Conservation (phyloP, 805 yeast genomes). For the Cyberlindnera xishuangbannaensis region DNA sequence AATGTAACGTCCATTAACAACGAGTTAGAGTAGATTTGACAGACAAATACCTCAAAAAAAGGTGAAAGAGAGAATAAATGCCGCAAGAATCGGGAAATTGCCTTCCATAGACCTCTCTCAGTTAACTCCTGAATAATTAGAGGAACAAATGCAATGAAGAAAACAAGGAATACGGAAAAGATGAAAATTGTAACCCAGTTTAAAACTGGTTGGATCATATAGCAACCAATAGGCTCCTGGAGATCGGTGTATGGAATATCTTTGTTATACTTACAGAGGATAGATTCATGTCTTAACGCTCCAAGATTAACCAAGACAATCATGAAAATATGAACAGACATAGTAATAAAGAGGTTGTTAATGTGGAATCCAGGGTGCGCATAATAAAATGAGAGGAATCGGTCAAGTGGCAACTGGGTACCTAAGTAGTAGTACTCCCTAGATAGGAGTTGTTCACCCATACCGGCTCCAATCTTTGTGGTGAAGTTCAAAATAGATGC, state of each 20-base stretch:
- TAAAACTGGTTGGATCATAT: constrained; percentile 76
- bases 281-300: constrained; percentile 66
- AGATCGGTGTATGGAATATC: constrained; percentile 69
- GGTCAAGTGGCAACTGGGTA: constrained; percentile 79
- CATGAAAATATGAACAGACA: constrained; percentile 86
- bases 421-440: constrained; percentile 91
- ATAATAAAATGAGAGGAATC: constrained; percentile 88
- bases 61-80: constrained; percentile 85
- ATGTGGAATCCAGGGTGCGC: constrained; percentile 97
- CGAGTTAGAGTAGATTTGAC: constrained; percentile 85
- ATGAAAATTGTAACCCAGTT: constrained; percentile 89
- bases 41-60: constrained; percentile 88
- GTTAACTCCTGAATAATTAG: constrained; percentile 79
- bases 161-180: constrained; percentile 84
- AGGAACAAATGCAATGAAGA: constrained; percentile 88
- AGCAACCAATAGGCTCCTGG: constrained; percentile 77
- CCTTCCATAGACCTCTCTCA: constrained; percentile 80
- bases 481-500: constrained; percentile 90
- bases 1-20: constrained; percentile 68
- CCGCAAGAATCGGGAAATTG: constrained; percentile 59
- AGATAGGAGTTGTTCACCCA: constrained; percentile 94
- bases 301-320: constrained; percentile 75
- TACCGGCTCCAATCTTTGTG: constrained; percentile 94
- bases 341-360: constrained; percentile 80
- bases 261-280: constrained; percentile 59